Conservation (phyloP, 371 early-diverging fungal genomes). For the Lichtheimia hyalospora region DNA sequence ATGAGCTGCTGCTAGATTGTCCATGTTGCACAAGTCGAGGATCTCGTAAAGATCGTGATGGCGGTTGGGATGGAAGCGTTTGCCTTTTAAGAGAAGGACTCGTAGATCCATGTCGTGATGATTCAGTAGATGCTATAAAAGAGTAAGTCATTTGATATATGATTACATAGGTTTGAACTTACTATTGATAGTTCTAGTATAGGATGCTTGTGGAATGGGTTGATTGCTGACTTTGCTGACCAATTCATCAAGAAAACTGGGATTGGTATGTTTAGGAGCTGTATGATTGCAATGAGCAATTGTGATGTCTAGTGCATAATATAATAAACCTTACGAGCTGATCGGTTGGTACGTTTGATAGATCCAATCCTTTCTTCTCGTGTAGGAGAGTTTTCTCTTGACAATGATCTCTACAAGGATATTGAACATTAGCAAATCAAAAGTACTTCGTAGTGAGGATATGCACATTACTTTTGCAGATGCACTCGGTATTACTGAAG, state of each 20-base stretch:
- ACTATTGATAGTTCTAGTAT: too few species aligned
- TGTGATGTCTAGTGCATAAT: too few species aligned
- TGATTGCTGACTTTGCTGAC: conserved; percentile 1
- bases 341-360: neutral
- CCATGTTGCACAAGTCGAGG: neutral
- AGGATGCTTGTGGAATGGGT: too few species aligned
- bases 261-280: too few species aligned
- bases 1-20: neutral
- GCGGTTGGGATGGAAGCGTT: neutral
- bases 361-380: neutral
- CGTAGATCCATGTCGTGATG: too few species aligned
- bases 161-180: too few species aligned
- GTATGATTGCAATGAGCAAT: too few species aligned
- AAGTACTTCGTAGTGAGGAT: too few species aligned
- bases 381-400: conserved; percentile 1
- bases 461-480: too few species aligned
- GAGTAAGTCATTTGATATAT: too few species aligned
- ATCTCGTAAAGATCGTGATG: neutral
- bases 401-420: neutral
- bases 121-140: too few species aligned
- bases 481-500: too few species aligned
- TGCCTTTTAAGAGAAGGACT: neutral
- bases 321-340: neutral
- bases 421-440: neutral
- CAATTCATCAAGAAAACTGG: neutral